Conservation (phyloP, 495 filamentous ascomycete genomes). For the Penicillium ochrochloron region DNA sequence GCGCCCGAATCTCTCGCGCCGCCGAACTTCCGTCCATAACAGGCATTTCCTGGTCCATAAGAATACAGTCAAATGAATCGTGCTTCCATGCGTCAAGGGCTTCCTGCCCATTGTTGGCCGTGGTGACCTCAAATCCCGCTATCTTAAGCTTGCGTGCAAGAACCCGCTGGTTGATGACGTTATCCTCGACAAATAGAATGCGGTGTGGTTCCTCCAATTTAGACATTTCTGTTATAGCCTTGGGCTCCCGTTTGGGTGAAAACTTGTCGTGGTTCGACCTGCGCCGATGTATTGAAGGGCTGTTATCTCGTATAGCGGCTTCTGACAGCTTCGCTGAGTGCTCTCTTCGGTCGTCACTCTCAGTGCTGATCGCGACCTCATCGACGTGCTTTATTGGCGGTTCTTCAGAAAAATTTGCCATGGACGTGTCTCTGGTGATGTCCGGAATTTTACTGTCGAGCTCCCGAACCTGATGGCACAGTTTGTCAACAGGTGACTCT, state of each 20-base stretch:
- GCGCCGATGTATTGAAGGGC: not conserved
- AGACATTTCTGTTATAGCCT: not conserved
- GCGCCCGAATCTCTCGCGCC: slow-evolving; percentile 65
- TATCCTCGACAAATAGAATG: slow-evolving; percentile 82
- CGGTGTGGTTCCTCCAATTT: slow-evolving; percentile 14
- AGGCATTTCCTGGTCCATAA: slow-evolving; percentile 89
- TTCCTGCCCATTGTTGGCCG: slow-evolving; percentile 77
- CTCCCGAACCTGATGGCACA: slow-evolving; percentile 7
- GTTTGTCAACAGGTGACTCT: slow-evolving; percentile 23
- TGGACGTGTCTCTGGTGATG: not conserved
- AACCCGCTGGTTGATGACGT: slow-evolving; percentile 75
- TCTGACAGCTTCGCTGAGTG: not conserved
- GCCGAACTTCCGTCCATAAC: slow-evolving; percentile 79
- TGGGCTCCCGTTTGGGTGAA: not conserved
- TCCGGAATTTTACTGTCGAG: slow-evolving; percentile 2
- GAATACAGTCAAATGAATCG: slow-evolving; percentile 56
- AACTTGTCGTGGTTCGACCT: not conserved
- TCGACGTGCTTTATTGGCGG: not conserved
- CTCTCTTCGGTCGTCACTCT: not conserved
- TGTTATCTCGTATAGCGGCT: not conserved
- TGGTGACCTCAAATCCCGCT: slow-evolving; percentile 64
- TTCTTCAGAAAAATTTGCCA: not conserved
- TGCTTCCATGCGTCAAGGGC: slow-evolving; percentile 58
- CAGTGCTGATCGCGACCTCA: not conserved
- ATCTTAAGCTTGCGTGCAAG: slow-evolving; percentile 65